Percentiles rank a stretch among this genome's conserved stretches.
phyloP scores from a whole-genome alignment of 2,329 filamentous ascomycete genomes.

The Didymella pomorum region DNA sequence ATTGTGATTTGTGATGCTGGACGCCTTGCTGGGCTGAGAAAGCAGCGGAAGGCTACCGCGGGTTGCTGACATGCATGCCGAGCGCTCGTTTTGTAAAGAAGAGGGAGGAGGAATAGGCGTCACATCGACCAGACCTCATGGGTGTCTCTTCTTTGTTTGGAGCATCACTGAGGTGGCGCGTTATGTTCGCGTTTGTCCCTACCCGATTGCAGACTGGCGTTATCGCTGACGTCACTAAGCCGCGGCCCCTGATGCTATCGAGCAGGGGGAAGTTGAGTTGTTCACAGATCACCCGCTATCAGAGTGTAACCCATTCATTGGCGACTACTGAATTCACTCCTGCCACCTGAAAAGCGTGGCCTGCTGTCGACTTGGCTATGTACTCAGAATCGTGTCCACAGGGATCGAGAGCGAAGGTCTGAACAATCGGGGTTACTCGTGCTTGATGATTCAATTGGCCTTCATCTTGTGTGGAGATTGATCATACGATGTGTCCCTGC shows the following conservation, averaged over 20 bases:
- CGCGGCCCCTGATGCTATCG: background rate
- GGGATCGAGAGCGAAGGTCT: too few relatives aligned
- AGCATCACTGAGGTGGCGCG: background rate
- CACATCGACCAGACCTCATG: background rate
- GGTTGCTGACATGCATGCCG: background rate
- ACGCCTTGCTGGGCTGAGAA: conserved; percentile 5
- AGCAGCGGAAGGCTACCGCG: conserved; percentile 14
- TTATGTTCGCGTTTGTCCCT: background rate
- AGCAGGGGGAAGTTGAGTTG: background rate
- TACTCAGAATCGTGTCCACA: too few relatives aligned
- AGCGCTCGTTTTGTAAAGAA: background rate
- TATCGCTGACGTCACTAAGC: background rate
- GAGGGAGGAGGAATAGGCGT: background rate
- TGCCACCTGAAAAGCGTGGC: too few relatives aligned
- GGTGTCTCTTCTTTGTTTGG: background rate
- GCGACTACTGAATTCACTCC: too few relatives aligned
- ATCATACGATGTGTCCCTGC: too few relatives aligned
- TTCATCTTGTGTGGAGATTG: too few relatives aligned
- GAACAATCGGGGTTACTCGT: too few relatives aligned
- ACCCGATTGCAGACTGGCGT: background rate
- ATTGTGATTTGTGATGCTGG: background rate
- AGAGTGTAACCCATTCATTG: too few relatives aligned
- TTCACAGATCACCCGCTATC: too few relatives aligned
- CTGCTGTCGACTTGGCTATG: too few relatives aligned
- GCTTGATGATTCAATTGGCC: too few relatives aligned